Evolutionary conservation across 2,329 filamentous ascomycete genomes (phyloP), one percentile per base, ranked within the genome.

Genomic region (Fusarium domesticum): DNA sequence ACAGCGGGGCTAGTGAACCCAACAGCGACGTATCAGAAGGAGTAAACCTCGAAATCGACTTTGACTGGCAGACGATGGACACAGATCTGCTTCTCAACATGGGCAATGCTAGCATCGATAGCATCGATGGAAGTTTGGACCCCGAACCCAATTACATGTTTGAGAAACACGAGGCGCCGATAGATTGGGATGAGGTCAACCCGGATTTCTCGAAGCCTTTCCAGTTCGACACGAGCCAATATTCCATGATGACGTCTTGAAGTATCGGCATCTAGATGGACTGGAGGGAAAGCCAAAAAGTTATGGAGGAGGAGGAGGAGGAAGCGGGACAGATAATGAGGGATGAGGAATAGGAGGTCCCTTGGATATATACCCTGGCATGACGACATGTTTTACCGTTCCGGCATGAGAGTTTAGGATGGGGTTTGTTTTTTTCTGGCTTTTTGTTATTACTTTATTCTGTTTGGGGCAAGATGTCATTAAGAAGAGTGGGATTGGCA

Each of bases 21-120:
- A 83, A 76, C 48, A 83, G 79, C 57, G 81, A 84, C 53, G 76
- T 83, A 15, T 74, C 78, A 3, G 81, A 84, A 44, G 70, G 70
- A 5, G 70, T 73, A 4, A 62, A 66, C 14, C 66, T 81, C 12
- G 79, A 83, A 34, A 74, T 82, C 38, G 75, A 73, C 23, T 58
- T 77, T 19, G 64, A 69, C 36, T 82, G 76, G 75, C 67, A 69
- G 35, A 68, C 70, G 10, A 66, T 73, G 23, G 67, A 76, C 31
- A 61, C 65, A 3, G 73, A 76, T 35, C 51, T 71, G 14, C 57
- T 75, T 10, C 45, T 72, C 18, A 67, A 77, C 37, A 57, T 78
- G 53, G 68, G 70, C 42, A 68, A 61, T 43, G 39, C 62, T 6
- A 59, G 36, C 30, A 31, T 64, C 31, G 56, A 56, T 6, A 59